Percentiles rank a stretch among this genome's conserved stretches.
These are phyloP conservation scores for Kingdonia uniflora DNA, from an alignment of 164 flowering plant species.

Conservation along the genomic window DNA sequence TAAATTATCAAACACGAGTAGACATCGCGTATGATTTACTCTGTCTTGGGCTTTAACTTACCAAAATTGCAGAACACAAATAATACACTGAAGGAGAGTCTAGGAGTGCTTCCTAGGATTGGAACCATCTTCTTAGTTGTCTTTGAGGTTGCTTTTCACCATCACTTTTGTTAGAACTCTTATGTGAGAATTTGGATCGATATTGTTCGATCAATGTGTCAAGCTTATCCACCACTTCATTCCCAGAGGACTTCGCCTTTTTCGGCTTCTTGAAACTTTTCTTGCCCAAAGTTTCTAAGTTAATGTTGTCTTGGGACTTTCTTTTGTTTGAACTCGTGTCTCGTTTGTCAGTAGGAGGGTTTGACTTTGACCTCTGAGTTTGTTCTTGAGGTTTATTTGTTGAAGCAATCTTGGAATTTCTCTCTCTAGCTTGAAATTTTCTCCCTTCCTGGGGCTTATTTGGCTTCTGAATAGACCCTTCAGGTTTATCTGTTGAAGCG, in stretches of 20 bases:
- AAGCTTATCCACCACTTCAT: conserved; percentile 53
- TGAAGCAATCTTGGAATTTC: too few relatives aligned
- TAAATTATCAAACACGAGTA: too few relatives aligned
- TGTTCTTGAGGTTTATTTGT: too few relatives aligned
- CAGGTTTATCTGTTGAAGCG: too few relatives aligned
- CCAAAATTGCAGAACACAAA: too few relatives aligned
- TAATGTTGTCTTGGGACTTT: conserved; percentile 18
- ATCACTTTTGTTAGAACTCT: conserved; percentile 24
- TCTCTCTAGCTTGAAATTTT: too few relatives aligned
- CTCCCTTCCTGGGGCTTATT: conserved; percentile 7
- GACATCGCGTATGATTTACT: too few relatives aligned
- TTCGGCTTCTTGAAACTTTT: conserved; percentile 16
- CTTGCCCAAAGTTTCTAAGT: conserved; percentile 10
- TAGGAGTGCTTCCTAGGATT: conserved; percentile 4
- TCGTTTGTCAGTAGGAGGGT: too few relatives aligned
- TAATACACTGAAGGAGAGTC: too few relatives aligned
- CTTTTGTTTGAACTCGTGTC: conserved; percentile 26
- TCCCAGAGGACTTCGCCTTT: conserved; percentile 24
- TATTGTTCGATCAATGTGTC: conserved; percentile 72
- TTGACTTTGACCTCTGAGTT: too few relatives aligned
- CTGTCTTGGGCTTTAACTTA: too few relatives aligned
- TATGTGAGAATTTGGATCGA: conserved; percentile 47
- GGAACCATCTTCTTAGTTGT: conserved; percentile 24
- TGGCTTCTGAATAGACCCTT: conserved; percentile 2
- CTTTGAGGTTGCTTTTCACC: conserved; percentile 26